These are phyloP conservation scores for Solanum chacoense DNA, from an alignment of 305 asterid genomes.

Conservation along the genomic window DNA sequence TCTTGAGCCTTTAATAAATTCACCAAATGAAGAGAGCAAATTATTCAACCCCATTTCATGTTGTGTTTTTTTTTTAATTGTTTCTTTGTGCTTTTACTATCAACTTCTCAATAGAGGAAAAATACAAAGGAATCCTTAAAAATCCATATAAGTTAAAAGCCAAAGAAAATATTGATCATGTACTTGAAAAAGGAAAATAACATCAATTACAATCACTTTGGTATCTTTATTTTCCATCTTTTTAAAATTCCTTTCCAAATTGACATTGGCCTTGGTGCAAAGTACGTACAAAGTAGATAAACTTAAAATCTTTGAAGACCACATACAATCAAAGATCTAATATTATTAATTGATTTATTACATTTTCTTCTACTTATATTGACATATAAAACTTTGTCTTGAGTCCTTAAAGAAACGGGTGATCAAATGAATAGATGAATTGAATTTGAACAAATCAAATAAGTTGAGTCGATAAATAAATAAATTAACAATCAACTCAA, in stretches of 20 bases:
- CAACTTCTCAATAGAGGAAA: not conserved
- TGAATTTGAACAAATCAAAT: not conserved
- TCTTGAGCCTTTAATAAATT: conserved; percentile 7
- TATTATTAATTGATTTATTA: not conserved
- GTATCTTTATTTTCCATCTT: not conserved
- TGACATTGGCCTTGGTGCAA: not conserved
- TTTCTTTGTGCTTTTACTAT: not conserved
- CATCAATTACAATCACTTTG: not conserved
- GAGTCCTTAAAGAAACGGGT: not conserved
- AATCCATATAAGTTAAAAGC: not conserved
- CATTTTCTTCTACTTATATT: not conserved
- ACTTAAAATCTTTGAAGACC: not conserved
- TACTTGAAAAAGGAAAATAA: not conserved
- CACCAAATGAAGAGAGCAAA: conserved; percentile 6
- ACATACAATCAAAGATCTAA: not conserved
- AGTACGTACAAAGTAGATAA: not conserved
- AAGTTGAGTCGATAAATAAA: not conserved
- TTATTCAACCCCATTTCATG: conserved; percentile 2
- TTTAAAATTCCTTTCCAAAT: not conserved
- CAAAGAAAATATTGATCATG: not conserved
- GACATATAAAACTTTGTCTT: too few relatives aligned
- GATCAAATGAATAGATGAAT: accelerated
- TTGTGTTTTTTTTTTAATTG: not conserved
- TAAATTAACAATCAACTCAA: not conserved
- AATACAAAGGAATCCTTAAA: not conserved